Evolutionary conservation across 805 yeast species (phyloP), one percentile per base, ranked within the genome.

Genomic region (Sugiyamaella chiloensis): DNA sequence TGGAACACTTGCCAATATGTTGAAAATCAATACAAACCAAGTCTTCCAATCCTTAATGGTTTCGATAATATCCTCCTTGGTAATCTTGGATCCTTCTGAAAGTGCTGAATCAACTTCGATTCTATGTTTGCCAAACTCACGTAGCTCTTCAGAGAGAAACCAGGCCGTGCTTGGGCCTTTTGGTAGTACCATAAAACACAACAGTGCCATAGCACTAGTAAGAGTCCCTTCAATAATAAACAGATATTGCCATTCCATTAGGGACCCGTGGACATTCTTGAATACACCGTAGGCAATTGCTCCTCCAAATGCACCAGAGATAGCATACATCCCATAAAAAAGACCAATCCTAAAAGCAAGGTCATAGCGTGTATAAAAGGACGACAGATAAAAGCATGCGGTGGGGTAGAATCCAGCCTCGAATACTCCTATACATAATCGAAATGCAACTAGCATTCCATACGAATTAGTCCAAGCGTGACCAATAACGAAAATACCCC

Each of bases 161-260:
- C 32, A 40, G 59, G 56, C 74, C 72, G 48, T 63, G 65, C 66
- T 64, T 17, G 83, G 83, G 65, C 74, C 67, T 51, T 75, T 78
- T 17, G 83, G 83, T 46, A 78, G 64, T 27, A 77, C 65, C 42
- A 68, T 65, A 57, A 73, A 74, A 6, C 77, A 73, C 40, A 73
- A 46, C 4, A 76, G 67, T 35, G 76, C 72, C 42, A 70, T 54
- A 41, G 66, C 65, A 46, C 75, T 73, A 8, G 84, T 79, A 48
- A 75, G 68, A 2, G 69, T 67, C 34, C 85, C 85, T 60, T 78
- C 82, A 37, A 79, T 73, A 42, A 77, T 65, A 53, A 79, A 79
- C 39, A 78, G 69, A 74, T 78, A 79, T 58, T 79, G 66, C 83
- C 83, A 79, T 11, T 73, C 68, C 42, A 71, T 62, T 24, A 72